Evolutionary conservation across 2,329 filamentous ascomycete species (phyloP).

Genomic region (Colletotrichum tamarilloi): DNA sequence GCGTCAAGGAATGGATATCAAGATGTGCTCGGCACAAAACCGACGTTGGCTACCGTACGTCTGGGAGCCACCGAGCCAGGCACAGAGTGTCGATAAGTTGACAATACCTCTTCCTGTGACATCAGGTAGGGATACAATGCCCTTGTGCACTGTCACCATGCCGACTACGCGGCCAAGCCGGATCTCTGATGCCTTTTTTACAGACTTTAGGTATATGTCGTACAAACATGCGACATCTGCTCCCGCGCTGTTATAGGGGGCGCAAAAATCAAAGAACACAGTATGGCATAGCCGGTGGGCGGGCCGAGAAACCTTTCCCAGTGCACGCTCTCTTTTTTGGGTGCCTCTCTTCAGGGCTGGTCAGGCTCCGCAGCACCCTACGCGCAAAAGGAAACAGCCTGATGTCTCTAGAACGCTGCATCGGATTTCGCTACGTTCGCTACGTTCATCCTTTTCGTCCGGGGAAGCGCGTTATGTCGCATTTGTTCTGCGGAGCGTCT

Average conservation of each 20-base stretch:
- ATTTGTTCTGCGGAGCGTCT: constrained; percentile 17
- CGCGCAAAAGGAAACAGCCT: background rate
- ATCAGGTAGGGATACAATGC: background rate
- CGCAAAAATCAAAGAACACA: background rate
- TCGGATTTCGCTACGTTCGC: background rate
- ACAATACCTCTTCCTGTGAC: constrained; percentile 9
- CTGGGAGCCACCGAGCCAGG: background rate
- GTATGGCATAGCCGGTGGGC: background rate
- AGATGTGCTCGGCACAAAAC: background rate
- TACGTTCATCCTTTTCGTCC: constrained; percentile 5
- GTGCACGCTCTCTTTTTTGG: background rate
- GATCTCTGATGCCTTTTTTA: background rate
- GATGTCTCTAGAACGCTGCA: background rate
- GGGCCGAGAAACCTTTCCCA: background rate
- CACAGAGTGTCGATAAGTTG: constrained; percentile 4
- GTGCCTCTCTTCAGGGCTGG: background rate
- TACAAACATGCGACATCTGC: background rate
- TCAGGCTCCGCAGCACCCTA: background rate
- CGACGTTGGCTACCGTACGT: background rate
- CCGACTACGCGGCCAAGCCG: constrained; percentile 20
- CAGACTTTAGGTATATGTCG: too few relatives aligned
- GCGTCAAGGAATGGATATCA: background rate
- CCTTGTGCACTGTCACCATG: constrained; percentile 18
- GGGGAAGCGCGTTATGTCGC: constrained; percentile 12
- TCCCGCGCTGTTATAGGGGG: background rate